Conservation (phyloP, 495 filamentous ascomycete species). For the Baudoinia panamericana region DNA sequence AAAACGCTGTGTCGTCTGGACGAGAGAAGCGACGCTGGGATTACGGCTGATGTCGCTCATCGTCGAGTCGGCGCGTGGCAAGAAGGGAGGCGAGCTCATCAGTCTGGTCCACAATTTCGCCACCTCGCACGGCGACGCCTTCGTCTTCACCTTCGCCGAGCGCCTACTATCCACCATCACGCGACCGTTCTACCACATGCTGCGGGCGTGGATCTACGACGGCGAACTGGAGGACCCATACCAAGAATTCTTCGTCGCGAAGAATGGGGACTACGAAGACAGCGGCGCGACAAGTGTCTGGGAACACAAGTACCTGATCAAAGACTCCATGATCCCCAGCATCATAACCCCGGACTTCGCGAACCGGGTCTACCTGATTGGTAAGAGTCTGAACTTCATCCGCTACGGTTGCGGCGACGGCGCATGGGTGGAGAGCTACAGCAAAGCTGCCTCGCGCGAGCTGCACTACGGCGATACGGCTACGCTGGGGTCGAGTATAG, state of each 20-base stretch:
- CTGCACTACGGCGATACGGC: slow-evolving; percentile 89
- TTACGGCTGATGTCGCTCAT: slow-evolving; percentile 88
- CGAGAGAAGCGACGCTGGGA: slow-evolving; percentile 91
- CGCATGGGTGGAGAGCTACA: slow-evolving; percentile 91
- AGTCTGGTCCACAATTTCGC: slow-evolving; percentile 88
- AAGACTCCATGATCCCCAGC: slow-evolving; percentile 73
- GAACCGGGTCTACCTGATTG: slow-evolving; percentile 89
- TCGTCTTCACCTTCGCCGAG: slow-evolving; percentile 88
- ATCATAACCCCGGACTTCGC: slow-evolving; percentile 89
- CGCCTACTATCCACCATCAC: slow-evolving; percentile 82
- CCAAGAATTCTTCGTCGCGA: slow-evolving; percentile 86
- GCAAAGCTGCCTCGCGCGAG: slow-evolving; percentile 85
- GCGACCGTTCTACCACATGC: slow-evolving; percentile 93
- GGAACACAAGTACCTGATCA: slow-evolving; percentile 92
- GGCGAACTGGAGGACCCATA: slow-evolving; percentile 95
- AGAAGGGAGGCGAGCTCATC: slow-evolving; percentile 87
- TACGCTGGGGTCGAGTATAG: slow-evolving; percentile 79
- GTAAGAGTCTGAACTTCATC: slow-evolving; percentile 97
- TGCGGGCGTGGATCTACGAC: slow-evolving; percentile 95
- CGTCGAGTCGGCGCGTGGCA: slow-evolving; percentile 72
- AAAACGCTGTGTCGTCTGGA: slow-evolving; percentile 95
- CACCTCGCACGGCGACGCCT: slow-evolving; percentile 85
- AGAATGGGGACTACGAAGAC: slow-evolving; percentile 44
- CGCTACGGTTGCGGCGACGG: slow-evolving; percentile 86
- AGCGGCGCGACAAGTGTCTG: slow-evolving; percentile 74